Conservation (phyloP, 495 filamentous ascomycete species). For the Aspergillus cristatus region DNA sequence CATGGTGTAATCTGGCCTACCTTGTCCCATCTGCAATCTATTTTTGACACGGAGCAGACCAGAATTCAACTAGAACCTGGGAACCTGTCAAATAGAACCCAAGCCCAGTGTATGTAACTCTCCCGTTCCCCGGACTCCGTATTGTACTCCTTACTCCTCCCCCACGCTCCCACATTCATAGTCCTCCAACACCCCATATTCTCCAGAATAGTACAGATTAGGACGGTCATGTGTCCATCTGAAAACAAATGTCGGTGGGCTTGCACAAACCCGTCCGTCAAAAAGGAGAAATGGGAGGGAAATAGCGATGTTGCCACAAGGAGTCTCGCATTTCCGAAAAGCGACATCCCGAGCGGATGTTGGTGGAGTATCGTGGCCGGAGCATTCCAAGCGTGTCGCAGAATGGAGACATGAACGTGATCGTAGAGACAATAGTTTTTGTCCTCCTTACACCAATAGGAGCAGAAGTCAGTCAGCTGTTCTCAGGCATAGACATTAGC, state of each 20-base stretch:
- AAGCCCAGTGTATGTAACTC: background rate
- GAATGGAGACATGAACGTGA: too few species aligned
- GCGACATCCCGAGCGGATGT: slow-evolving; percentile 7
- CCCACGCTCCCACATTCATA: background rate
- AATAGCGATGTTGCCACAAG: too few species aligned
- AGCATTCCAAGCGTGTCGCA: slow-evolving; percentile 1
- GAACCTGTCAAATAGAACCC: too few species aligned
- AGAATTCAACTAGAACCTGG: too few species aligned
- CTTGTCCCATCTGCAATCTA: background rate
- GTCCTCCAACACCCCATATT: too few species aligned
- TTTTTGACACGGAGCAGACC: background rate
- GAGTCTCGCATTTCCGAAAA: slow-evolving; percentile 7
- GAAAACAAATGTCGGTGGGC: slow-evolving; percentile 1
- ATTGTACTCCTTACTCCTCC: background rate
- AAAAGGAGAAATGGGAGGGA: too few species aligned
- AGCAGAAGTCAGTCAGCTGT: too few species aligned
- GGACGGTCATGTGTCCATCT: too few species aligned
- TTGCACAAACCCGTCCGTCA: background rate
- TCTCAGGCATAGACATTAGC: too few species aligned
- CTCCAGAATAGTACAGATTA: too few species aligned
- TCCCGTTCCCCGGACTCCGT: background rate
- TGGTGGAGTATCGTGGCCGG: slow-evolving; percentile 1
- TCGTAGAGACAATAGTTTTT: too few species aligned
- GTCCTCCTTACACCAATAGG: too few species aligned
- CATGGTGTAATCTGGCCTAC: slow-evolving; percentile 14